These are phyloP conservation scores for Geotrichum reessii DNA, from an alignment of 1,139 yeast species.

Conservation along the genomic window DNA sequence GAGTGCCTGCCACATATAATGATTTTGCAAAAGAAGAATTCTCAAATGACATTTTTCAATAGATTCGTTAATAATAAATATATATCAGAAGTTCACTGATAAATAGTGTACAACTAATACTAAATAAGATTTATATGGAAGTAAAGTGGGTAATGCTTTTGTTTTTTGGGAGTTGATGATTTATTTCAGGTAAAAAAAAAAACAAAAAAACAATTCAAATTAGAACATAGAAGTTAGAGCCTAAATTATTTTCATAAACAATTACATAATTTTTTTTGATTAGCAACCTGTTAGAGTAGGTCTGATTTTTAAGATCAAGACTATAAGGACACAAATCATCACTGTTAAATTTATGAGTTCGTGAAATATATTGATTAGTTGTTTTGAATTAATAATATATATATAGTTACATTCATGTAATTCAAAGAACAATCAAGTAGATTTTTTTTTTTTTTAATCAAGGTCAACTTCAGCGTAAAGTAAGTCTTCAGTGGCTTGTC, in stretches of 20 bases:
- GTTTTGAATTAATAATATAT: too few relatives aligned
- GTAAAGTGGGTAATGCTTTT: not conserved
- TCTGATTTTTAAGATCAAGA: too few relatives aligned
- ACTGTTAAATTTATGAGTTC: not conserved
- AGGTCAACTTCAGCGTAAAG: not conserved
- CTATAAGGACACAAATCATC: too few relatives aligned
- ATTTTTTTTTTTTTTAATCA: too few relatives aligned
- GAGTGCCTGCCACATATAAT: constrained; percentile 28
- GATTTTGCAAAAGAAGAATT: constrained; percentile 29
- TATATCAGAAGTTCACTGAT: not conserved
- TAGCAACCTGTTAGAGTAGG: too few relatives aligned
- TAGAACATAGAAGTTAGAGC: too few relatives aligned
- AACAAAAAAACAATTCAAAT: too few relatives aligned
- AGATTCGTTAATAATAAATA: not conserved
- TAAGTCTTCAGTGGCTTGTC: constrained; percentile 7
- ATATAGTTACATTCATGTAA: too few relatives aligned
- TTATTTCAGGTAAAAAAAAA: not conserved
- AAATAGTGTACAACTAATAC: not conserved
- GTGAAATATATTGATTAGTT: not conserved
- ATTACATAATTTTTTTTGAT: too few relatives aligned
- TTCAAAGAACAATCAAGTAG: too few relatives aligned
- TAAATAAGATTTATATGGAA: not conserved
- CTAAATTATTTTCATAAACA: too few relatives aligned
- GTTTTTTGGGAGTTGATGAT: not conserved
- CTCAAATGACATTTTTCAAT: constrained; percentile 31